Percentiles rank a stretch among this genome's conserved stretches.
Evolutionary conservation across 345 rosid species (phyloP).

Genomic region (Bruguiera parviflora): DNA sequence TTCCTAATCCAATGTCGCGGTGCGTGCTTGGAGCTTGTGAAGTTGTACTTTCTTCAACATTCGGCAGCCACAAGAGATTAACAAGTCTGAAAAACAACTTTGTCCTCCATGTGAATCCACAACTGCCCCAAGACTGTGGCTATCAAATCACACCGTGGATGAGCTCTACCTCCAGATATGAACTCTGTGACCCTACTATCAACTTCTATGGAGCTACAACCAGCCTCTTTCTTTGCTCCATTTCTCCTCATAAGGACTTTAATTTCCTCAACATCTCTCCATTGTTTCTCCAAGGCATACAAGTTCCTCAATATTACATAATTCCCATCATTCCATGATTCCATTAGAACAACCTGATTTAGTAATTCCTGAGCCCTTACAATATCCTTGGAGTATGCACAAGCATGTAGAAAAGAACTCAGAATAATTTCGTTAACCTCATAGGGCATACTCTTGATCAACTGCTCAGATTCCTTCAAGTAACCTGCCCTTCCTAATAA

Average conservation of each 20-base stretch:
- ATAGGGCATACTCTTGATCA: constrained; percentile 63
- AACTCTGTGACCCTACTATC: constrained; percentile 52
- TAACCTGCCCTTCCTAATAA: constrained; percentile 64
- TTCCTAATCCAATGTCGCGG: too few relatives aligned
- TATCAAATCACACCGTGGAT: constrained; percentile 34
- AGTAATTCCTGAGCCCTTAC: constrained; percentile 48
- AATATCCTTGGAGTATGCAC: constrained; percentile 51
- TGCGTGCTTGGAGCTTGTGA: too few relatives aligned
- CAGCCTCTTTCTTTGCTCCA: constrained; percentile 59
- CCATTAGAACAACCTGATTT: constrained; percentile 35
- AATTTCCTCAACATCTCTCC: constrained; percentile 56
- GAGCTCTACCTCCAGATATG: constrained; percentile 53
- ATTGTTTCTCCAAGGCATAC: constrained; percentile 57
- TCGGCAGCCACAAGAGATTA: background rate
- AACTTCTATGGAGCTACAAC: constrained; percentile 66
- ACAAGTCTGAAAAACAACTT: constrained; percentile 3
- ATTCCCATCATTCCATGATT: constrained; percentile 60
- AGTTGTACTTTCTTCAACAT: background rate
- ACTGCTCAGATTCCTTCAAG: constrained; percentile 58
- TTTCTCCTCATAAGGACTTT: constrained; percentile 57
- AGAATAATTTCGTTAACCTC: constrained; percentile 57
- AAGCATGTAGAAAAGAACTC: constrained; percentile 68
- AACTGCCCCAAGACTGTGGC: constrained; percentile 36
- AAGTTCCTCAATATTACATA: constrained; percentile 60
- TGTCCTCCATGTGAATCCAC: constrained; percentile 42